Percentiles rank a stretch among this genome's conserved stretches.
Evolutionary conservation across 2,329 filamentous ascomycete genomes (phyloP).

Genomic region (Phoma sp.): DNA sequence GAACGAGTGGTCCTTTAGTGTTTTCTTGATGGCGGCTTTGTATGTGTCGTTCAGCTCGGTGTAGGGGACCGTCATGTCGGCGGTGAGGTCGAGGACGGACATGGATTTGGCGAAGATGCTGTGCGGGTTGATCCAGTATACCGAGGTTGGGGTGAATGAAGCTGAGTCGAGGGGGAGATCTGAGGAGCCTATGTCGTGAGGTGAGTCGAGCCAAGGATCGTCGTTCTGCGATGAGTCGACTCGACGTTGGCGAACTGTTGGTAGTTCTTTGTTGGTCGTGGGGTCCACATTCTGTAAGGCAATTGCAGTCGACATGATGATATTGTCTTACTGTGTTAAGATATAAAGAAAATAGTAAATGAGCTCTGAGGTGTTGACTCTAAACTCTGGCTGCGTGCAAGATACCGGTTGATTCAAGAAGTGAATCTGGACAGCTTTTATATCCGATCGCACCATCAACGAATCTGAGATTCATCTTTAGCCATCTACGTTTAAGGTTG

Average conservation of each 20-base stretch:
- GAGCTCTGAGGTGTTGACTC: too few relatives aligned
- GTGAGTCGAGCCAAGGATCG: not conserved
- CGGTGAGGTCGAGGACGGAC: not conserved
- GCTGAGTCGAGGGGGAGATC: not conserved
- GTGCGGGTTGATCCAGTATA: not conserved
- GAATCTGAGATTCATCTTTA: not conserved
- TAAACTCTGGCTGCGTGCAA: not conserved
- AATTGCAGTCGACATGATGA: not conserved
- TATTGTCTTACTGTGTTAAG: not conserved
- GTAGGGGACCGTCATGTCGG: not conserved
- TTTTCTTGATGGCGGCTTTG: not conserved
- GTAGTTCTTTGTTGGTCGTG: not conserved
- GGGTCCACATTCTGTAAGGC: not conserved
- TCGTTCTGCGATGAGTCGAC: not conserved
- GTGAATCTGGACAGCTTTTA: not conserved
- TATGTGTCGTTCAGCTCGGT: not conserved
- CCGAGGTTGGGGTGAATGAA: not conserved
- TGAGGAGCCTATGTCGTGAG: not conserved
- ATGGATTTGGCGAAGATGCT: not conserved
- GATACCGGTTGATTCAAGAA: not conserved
- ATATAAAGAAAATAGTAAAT: too few relatives aligned
- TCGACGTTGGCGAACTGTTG: not conserved
- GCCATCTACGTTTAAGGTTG: not conserved
- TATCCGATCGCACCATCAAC: not conserved
- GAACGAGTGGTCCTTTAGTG: not conserved